phyloP scores from a whole-genome alignment of 2,329 filamentous ascomycete genomes.

The Leptographium procerum region DNA sequence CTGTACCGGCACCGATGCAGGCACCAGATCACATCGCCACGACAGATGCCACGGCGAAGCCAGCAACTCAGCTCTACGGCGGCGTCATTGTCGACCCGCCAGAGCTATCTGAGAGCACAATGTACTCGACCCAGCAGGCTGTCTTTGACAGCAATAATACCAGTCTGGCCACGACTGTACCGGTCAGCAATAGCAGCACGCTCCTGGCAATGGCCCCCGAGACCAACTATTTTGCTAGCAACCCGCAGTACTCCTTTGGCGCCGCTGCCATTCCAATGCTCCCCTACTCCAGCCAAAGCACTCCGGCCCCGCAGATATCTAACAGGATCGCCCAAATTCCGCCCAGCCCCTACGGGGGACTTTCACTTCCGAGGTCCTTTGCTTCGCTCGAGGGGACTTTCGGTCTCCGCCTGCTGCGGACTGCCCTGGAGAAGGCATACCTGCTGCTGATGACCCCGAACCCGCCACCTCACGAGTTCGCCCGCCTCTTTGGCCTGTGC shows the following conservation, averaged over 20 bases:
- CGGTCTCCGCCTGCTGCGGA: conserved; percentile 57
- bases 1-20: neutral
- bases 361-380: conserved; percentile 41
- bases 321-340: conserved; percentile 13
- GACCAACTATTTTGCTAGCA: conserved; percentile 1
- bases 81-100: conserved; percentile 17
- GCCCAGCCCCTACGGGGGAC: conserved; percentile 21
- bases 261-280: neutral
- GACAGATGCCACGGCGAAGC: neutral
- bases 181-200: neutral
- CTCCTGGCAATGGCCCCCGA: conserved; percentile 8
- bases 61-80: conserved; percentile 12
- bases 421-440: conserved; percentile 51
- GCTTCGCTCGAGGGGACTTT: conserved; percentile 56
- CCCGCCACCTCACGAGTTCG: conserved; percentile 35
- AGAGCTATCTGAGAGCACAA: neutral
- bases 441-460: conserved; percentile 39
- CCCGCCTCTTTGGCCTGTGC: conserved; percentile 59
- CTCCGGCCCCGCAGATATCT: neutral
- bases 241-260: neutral
- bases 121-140: conserved; percentile 25
- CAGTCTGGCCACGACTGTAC: neutral
- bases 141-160: conserved; percentile 18
- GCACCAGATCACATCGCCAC: neutral
- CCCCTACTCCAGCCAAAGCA: neutral